Base-by-base conservation (phyloP, 345 rosid genomes). In the Excoecaria cochinchinensis region DNA sequence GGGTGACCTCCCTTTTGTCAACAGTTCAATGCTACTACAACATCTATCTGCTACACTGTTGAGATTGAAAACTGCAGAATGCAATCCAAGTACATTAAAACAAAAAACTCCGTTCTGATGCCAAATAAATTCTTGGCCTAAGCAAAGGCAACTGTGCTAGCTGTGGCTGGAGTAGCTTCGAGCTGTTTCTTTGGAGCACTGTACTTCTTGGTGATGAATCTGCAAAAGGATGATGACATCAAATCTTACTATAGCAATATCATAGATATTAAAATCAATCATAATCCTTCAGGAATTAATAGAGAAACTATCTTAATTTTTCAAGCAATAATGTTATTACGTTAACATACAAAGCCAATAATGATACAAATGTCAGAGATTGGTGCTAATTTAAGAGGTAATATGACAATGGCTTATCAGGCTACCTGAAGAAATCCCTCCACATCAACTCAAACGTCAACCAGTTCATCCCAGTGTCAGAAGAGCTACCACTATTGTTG, bases 371-470 rank as follows among this genome's bases (percentile, higher is more conserved):
- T 44, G 10, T 44, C 48, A 44, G 48, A 44, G 1, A 44, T 6
- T 44, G 48, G 48, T 48, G 14, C 5, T 46, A 46, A 15, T 60
- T 46, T 3, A 75, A 1, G 15, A 22, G 22, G 19, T 12, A 11
- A 42, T 15, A 6, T 70, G 19, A 38, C 9, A 59, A 72, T 39
- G 66, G 39, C 15, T 59, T n/a, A 17, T 8, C 21, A 59, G 56
- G 71, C 69, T 82, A 93, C 98, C 98, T 90, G 87, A 91, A 93
- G 89, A 93, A 93, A 90, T 93, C 98, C 90, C 98, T 90, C 98
- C 98, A 93, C 79, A 91, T 57, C 87, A 91, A 84, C 84, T 93
- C 97, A 75, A 84, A 90, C 90, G 87, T 85, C 85, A 91, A 84
- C 97, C 97, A 91, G 87, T 87, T 89, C 74, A 83, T 81, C 80